Evolutionary conservation across 202 grass and related monocot genomes (phyloP), one percentile per base, ranked within the genome.

Genomic region (Panicum virgatum): DNA sequence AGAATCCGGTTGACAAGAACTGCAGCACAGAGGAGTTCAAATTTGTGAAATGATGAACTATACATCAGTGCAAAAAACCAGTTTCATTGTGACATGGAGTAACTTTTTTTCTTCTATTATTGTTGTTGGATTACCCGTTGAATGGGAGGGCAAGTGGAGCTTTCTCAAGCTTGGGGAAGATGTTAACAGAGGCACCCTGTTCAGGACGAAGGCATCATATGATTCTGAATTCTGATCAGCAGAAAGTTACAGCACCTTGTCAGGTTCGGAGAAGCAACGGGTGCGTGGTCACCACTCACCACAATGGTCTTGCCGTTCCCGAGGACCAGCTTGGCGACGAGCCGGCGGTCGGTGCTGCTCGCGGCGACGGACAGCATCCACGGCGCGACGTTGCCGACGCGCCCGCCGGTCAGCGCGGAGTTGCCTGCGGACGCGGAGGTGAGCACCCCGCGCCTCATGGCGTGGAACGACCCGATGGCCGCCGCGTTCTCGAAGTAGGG

Each of bases 281-380:
- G 23, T 60, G 12, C 83, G 6, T 7, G 5, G 11, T 79, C 9
- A 87, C 85, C 54, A 72, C 37, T 25, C 9, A 87, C 85, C 54
- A 72, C 37, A 19, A 83, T 40, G 8, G 26, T 78, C 46, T 27
- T 39, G 65, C 80, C 85, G 66, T 87, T 83, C 12, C 85, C 80
- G 0, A 87, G 79, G 18, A 72, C 85, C 7, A 87, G 66, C 26
- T 46, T 87, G 26, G 26, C 74, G 1, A 82, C 22, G 45, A 90
- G 2, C 18, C 66, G 82, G 26, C 91, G 75, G 0, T 90, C 91
- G 40, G 18, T 93, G 78, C 69, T 86, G 36, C 91, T 88, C 0
- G 88, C 91, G 2, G 80, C 88, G 7, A 87, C 61, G 8, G 80
- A 74, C 6, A 91, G 20, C 5, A 94, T 69, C 92, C 88, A 94